Conservation (phyloP, 2,329 filamentous ascomycete species). For the Pseudocercospora crystallina region DNA sequence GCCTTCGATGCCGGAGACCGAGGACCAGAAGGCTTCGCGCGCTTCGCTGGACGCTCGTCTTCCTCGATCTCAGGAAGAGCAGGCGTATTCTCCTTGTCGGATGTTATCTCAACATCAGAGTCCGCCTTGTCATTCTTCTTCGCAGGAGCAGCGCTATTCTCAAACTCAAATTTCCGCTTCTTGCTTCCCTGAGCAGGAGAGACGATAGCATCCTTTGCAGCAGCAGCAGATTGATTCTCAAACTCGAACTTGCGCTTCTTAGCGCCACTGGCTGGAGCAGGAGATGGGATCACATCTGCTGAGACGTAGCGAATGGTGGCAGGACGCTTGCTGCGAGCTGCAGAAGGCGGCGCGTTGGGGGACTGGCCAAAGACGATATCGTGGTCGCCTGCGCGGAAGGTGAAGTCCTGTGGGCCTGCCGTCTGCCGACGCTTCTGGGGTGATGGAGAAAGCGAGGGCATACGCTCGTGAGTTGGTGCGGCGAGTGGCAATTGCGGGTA, state of each 20-base stretch:
- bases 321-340: constrained; percentile 32
- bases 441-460: constrained; percentile 29
- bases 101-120: constrained; percentile 20
- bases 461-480: constrained; percentile 10
- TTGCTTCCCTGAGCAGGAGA: constrained; percentile 14
- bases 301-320: constrained; percentile 48
- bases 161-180: constrained; percentile 20
- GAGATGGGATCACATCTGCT: constrained; percentile 28
- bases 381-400: constrained; percentile 46
- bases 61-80: constrained; percentile 28
- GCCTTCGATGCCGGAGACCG: constrained; percentile 4
- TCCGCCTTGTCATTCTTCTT: not conserved
- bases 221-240: constrained; percentile 27
- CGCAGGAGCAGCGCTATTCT: constrained; percentile 11
- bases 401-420: constrained; percentile 45
- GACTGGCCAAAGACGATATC: constrained; percentile 45
- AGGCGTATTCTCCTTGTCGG: constrained; percentile 46
- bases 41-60: constrained; percentile 30
- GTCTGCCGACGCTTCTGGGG: constrained; percentile 38
- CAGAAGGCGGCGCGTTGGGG: constrained; percentile 31
- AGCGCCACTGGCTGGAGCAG: constrained; percentile 25
- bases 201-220: constrained; percentile 42
- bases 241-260: constrained; percentile 48
- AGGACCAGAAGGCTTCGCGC: constrained; percentile 20
- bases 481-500: constrained; percentile 20